A percentile compares a stretch with the other conserved stretches of the same genome.
Conservation (phyloP, 2,329 filamentous ascomycete genomes). For the Colletotrichum karsti region DNA sequence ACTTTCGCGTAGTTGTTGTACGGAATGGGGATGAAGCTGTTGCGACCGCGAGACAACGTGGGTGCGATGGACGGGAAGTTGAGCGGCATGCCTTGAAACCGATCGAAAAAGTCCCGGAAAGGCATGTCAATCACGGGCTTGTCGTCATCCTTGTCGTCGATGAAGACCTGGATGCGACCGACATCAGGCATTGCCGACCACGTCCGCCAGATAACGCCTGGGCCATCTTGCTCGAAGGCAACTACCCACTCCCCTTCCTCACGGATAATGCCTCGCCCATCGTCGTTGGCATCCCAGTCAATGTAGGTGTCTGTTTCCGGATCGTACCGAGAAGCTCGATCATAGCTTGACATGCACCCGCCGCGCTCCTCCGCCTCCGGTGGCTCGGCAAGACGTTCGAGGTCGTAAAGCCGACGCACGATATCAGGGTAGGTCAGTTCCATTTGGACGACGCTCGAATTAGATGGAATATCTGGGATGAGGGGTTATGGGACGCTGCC, state of each 20-base stretch:
- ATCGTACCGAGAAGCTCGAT: conserved; percentile 23
- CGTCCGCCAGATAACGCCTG: conserved; percentile 21
- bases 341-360: conserved; percentile 27
- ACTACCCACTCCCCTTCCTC: conserved; percentile 19
- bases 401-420: conserved; percentile 20
- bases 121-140: conserved; percentile 15
- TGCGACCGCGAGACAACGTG: conserved; percentile 16
- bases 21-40: conserved; percentile 23
- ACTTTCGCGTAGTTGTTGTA: conserved; percentile 23
- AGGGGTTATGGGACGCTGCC: neutral
- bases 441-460: neutral
- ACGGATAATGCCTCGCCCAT: conserved; percentile 18
- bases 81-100: conserved; percentile 22
- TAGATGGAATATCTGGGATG: neutral
- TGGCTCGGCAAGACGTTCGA: conserved; percentile 21
- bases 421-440: conserved; percentile 19
- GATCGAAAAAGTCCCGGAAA: conserved; percentile 21
- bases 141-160: neutral
- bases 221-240: conserved; percentile 22
- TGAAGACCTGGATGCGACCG: conserved; percentile 19
- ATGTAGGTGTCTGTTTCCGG: conserved; percentile 19
- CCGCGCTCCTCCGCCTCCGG: conserved; percentile 13
- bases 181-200: conserved; percentile 25
- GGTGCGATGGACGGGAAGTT: conserved; percentile 23
- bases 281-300: conserved; percentile 26